phyloP scores from a whole-genome alignment of 208 protist species.

The Leptomonas seymouri region DNA sequence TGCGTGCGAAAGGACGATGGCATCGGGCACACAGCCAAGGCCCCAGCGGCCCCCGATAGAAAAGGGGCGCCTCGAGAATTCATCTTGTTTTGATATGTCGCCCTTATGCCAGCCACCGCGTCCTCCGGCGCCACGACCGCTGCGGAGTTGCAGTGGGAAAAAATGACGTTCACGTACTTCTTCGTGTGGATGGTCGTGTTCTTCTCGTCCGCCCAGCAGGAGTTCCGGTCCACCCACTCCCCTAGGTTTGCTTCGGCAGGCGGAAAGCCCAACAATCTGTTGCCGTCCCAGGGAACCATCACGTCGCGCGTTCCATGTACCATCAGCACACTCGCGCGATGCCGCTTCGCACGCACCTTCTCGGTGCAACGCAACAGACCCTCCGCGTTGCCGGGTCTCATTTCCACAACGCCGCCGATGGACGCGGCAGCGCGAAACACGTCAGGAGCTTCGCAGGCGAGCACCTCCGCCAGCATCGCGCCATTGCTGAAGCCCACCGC shows the following conservation, averaged over 20 bases:
- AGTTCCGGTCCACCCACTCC: conserved; percentile 47
- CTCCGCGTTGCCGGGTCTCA: conserved; percentile 58
- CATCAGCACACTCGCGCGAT: conserved; percentile 63
- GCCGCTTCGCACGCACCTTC: conserved; percentile 19
- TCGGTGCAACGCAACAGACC: conserved; percentile 48
- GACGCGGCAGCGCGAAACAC: conserved; percentile 55
- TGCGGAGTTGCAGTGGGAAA: conserved; percentile 34
- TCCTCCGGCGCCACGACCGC: neutral
- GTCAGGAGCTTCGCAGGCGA: conserved; percentile 50
- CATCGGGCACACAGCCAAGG: neutral
- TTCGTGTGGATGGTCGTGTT: conserved; percentile 47
- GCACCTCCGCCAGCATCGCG: conserved; percentile 73
- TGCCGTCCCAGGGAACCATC: conserved; percentile 69
- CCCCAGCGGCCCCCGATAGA: neutral
- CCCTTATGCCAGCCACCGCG: neutral
- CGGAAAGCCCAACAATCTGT: conserved; percentile 58
- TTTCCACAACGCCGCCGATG: conserved; percentile 62
- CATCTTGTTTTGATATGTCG: no score
- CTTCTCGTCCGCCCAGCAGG: conserved; percentile 18
- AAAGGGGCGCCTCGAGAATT: no score
- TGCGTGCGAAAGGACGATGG: neutral
- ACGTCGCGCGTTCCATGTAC: conserved; percentile 66
- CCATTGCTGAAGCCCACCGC: conserved; percentile 85
- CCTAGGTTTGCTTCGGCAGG: conserved; percentile 42
- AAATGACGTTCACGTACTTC: conserved; percentile 54